Evolutionary conservation across 768 basidiomycete genomes (phyloP).

Genomic region (Pulveroboletus frians): DNA sequence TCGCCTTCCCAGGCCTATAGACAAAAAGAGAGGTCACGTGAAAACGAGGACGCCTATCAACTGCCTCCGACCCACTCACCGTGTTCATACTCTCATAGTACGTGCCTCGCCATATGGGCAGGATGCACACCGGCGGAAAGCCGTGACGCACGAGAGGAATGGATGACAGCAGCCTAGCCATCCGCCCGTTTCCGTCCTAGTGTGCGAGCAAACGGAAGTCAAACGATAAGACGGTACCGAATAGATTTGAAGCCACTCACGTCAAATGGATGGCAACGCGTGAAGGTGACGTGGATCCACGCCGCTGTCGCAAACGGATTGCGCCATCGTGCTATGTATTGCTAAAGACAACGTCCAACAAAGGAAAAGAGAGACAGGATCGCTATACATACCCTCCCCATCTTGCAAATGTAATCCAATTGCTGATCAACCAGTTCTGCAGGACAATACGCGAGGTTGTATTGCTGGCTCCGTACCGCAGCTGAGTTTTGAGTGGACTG

Average conservation of each 20-base stretch:
- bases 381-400: slow-evolving; percentile 25
- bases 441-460: slow-evolving; percentile 32
- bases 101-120: slow-evolving; percentile 16
- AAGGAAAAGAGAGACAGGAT: neutral
- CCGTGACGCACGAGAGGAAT: slow-evolving; percentile 32
- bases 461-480: slow-evolving; percentile 29
- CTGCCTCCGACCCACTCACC: slow-evolving; percentile 12
- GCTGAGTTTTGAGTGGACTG: slow-evolving; percentile 27
- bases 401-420: slow-evolving; percentile 32
- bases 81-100: slow-evolving; percentile 33
- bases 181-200: slow-evolving; percentile 35
- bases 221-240: neutral
- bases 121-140: slow-evolving; percentile 29
- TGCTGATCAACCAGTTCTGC: slow-evolving; percentile 29
- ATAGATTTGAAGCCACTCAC: slow-evolving; percentile 12
- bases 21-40: neutral
- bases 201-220: neutral
- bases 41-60: neutral
- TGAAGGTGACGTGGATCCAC: slow-evolving; percentile 33
- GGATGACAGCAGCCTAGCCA: slow-evolving; percentile 32
- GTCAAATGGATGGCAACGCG: slow-evolving; percentile 33
- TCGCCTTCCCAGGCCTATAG: slow-evolving; percentile 32
- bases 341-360: slow-evolving; percentile 11
- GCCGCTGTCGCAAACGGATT: slow-evolving; percentile 35
- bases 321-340: slow-evolving; percentile 35